Conservation (phyloP, 306 rosid species). For the Arachis stenosperma region DNA sequence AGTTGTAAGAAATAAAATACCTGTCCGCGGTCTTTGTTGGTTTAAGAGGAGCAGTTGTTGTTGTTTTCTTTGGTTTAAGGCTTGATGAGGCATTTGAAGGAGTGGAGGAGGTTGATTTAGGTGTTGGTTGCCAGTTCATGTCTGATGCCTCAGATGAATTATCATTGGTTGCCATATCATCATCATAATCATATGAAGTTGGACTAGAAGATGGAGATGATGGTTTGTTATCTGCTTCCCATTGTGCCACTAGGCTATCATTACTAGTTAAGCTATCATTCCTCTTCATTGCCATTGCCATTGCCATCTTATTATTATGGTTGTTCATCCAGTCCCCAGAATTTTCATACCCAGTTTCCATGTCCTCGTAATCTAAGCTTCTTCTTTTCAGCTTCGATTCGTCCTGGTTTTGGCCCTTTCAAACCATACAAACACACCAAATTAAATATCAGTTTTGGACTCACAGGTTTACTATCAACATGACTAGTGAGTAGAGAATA, state of each 20-base stretch:
- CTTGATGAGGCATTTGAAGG: constrained; percentile 51
- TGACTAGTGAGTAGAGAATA: no score
- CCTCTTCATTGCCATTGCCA: constrained; percentile 51
- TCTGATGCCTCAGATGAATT: constrained; percentile 69
- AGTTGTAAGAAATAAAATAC: constrained; percentile 38
- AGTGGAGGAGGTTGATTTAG: constrained; percentile 37
- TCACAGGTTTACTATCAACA: not conserved
- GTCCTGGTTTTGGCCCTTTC: constrained; percentile 49
- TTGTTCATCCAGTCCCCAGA: constrained; percentile 70
- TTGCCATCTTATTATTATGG: not conserved
- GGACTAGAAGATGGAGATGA: constrained; percentile 54
- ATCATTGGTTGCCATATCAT: constrained; percentile 80
- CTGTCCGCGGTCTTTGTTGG: constrained; percentile 59
- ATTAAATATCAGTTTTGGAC: not conserved
- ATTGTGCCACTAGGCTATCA: constrained; percentile 58
- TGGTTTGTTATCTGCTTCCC: constrained; percentile 63
- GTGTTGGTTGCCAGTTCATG: constrained; percentile 62
- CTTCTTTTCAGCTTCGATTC: constrained; percentile 55
- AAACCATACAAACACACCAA: constrained; percentile 7
- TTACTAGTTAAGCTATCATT: constrained; percentile 54
- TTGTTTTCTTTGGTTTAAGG: constrained; percentile 54
- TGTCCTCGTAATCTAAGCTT: constrained; percentile 78
- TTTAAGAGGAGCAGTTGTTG: constrained; percentile 29
- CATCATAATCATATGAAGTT: constrained; percentile 61
- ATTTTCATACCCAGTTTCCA: constrained; percentile 59